Evolutionary conservation across 1,284 basidiomycete genomes (phyloP).

Genomic region (Sporisorium graminicola): DNA sequence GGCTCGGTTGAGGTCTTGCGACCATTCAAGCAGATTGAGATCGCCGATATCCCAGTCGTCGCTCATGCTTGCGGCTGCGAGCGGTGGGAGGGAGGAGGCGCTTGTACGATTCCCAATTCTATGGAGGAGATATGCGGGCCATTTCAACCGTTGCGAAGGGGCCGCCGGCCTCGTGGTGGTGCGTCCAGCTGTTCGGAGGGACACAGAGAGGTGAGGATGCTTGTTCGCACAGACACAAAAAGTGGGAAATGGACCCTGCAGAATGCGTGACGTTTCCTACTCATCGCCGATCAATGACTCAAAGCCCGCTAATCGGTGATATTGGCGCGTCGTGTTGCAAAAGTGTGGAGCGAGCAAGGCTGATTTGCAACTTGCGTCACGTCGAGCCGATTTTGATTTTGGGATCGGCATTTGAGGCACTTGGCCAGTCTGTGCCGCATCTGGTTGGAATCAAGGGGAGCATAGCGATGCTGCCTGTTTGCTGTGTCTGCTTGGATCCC

Average conservation of each 20-base stretch:
- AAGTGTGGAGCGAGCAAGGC: neutral
- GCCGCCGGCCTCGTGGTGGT: too few relatives aligned
- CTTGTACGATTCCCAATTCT: neutral
- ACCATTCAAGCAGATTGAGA: constrained; percentile 35
- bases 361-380: constrained; percentile 8
- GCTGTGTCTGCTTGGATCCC: neutral
- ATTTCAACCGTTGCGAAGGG: too few relatives aligned
- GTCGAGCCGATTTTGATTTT: neutral
- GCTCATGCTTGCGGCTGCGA: constrained; percentile 5
- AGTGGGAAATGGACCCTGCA: too few relatives aligned
- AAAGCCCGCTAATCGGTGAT: too few relatives aligned
- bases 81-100: neutral
- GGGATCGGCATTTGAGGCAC: neutral
- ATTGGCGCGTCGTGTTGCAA: neutral
- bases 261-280: too few relatives aligned
- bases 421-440: constrained; percentile 2
- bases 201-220: too few relatives aligned
- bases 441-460: too few relatives aligned
- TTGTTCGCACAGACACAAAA: too few relatives aligned
- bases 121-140: too few relatives aligned
- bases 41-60: constrained; percentile 6
- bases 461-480: neutral
- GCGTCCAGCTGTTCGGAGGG: too few relatives aligned
- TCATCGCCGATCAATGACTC: neutral
- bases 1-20: constrained; percentile 26